Evolutionary conservation across 371 early-diverging fungal species (phyloP).

Genomic region (Rhizopus microsporus): DNA sequence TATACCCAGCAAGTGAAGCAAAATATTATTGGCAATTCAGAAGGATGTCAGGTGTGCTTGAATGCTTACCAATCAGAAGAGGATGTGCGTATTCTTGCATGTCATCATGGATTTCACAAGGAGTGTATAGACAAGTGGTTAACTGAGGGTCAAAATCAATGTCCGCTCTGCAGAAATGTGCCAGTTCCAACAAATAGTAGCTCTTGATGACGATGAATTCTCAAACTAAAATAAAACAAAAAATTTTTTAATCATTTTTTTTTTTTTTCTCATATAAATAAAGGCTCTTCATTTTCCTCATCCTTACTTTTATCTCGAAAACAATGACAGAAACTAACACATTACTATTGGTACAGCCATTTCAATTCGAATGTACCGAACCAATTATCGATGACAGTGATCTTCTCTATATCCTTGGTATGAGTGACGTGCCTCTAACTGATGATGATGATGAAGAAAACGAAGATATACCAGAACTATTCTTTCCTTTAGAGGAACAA

Average conservation of each 20-base stretch:
- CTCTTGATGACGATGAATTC: neutral
- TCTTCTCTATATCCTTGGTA: too few species aligned
- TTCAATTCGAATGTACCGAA: too few species aligned
- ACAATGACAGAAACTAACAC: neutral
- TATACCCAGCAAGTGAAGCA: slow-evolving; percentile 27
- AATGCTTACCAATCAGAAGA: slow-evolving; percentile 61
- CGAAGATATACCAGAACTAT: too few species aligned
- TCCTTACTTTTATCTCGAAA: slow-evolving; percentile 1
- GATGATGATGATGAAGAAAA: too few species aligned
- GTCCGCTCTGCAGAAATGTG: slow-evolving; percentile 29
- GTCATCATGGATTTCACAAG: slow-evolving; percentile 79
- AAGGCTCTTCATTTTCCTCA: neutral
- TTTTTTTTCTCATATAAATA: neutral
- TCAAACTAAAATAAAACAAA: neutral
- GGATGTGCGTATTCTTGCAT: slow-evolving; percentile 59
- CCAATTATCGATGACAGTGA: too few species aligned
- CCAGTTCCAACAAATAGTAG: slow-evolving; percentile 13
- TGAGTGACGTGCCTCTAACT: too few species aligned
- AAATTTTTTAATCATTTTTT: neutral
- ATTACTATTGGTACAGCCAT: neutral
- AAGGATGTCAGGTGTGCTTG: slow-evolving; percentile 60
- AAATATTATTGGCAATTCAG: slow-evolving; percentile 25
- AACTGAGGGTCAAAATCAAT: slow-evolving; percentile 29
- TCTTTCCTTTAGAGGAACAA: too few species aligned
- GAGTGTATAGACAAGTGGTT: slow-evolving; percentile 83